These are phyloP conservation scores for Hypoxylon sp. DNA, from an alignment of 2,329 filamentous ascomycete genomes.

Conservation along the genomic window DNA sequence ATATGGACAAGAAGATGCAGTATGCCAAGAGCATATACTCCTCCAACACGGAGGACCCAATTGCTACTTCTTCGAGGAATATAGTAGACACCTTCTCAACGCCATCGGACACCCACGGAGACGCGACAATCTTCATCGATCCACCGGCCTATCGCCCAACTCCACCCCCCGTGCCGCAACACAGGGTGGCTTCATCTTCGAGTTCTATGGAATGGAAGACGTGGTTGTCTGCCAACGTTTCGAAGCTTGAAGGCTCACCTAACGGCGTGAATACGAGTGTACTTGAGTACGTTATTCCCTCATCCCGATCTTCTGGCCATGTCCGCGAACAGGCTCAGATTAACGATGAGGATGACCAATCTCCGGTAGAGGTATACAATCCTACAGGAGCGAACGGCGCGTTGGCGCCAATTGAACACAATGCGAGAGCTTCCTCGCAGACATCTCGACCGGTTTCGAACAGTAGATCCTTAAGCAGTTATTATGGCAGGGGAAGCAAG, in stretches of 20 bases:
- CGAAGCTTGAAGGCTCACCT: slow-evolving; percentile 57
- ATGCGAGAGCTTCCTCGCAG: slow-evolving; percentile 14
- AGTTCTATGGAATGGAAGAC: slow-evolving; percentile 64
- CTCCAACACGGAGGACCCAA: slow-evolving; percentile 44
- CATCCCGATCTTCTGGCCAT: slow-evolving; percentile 53
- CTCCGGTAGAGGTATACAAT: slow-evolving; percentile 32
- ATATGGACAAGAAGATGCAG: slow-evolving; percentile 52
- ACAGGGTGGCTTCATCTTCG: slow-evolving; percentile 50
- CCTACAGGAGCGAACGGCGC: slow-evolving; percentile 27
- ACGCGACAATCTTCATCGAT: slow-evolving; percentile 53
- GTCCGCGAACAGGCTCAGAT: slow-evolving; percentile 65
- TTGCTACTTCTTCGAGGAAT: slow-evolving; percentile 21
- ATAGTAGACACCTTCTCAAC: slow-evolving; percentile 33
- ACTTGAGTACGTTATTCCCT: slow-evolving; percentile 37
- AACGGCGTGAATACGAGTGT: slow-evolving; percentile 13
- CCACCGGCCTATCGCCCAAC: slow-evolving; percentile 47
- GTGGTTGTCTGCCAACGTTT: slow-evolving; percentile 65
- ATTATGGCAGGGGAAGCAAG: slow-evolving; percentile 33
- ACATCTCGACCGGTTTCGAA: background rate
- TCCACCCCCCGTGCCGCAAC: slow-evolving; percentile 40
- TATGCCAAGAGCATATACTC: slow-evolving; percentile 66
- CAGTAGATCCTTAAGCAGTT: background rate
- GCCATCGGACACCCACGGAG: slow-evolving; percentile 45
- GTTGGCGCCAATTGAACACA: slow-evolving; percentile 20
- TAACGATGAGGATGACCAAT: slow-evolving; percentile 52